Conservation (phyloP, 441 rosid genomes). For the Pelargonium myrrhifolium region DNA sequence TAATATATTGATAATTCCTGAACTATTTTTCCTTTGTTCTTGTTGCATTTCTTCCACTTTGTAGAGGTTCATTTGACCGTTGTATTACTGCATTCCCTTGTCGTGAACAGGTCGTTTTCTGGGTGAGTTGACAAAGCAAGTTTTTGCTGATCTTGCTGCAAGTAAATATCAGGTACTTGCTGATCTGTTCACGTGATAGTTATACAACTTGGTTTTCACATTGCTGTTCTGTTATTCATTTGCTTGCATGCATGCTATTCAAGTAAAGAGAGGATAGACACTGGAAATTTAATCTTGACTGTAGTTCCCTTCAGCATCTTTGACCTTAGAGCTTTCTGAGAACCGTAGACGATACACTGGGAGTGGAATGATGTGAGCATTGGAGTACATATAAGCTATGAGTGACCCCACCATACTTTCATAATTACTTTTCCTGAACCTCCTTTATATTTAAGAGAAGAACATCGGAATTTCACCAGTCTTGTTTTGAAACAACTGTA, state of each 20-base stretch:
- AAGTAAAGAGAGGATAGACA: neutral
- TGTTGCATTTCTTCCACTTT: conserved; percentile 7
- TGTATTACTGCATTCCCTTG: neutral
- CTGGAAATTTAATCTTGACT: neutral
- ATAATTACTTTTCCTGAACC: neutral
- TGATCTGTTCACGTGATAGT: neutral
- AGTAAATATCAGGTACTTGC: conserved; percentile 84
- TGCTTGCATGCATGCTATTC: neutral
- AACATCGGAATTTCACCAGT: neutral
- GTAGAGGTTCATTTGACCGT: conserved; percentile 3
- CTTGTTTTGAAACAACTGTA: neutral
- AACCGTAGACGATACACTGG: neutral
- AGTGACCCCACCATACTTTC: neutral
- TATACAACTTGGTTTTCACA: neutral
- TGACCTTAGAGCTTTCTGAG: neutral
- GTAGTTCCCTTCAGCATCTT: neutral
- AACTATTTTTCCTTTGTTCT: neutral
- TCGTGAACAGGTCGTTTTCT: conserved; percentile 81
- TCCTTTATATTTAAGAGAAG: neutral
- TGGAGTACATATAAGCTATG: neutral
- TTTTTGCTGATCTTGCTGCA: conserved; percentile 78
- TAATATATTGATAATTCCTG: neutral
- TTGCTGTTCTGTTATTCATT: neutral
- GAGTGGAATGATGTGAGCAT: neutral
- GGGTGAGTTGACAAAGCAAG: conserved; percentile 89